Conservation (phyloP, 345 rosid species). For the Ailanthus altissimus region DNA sequence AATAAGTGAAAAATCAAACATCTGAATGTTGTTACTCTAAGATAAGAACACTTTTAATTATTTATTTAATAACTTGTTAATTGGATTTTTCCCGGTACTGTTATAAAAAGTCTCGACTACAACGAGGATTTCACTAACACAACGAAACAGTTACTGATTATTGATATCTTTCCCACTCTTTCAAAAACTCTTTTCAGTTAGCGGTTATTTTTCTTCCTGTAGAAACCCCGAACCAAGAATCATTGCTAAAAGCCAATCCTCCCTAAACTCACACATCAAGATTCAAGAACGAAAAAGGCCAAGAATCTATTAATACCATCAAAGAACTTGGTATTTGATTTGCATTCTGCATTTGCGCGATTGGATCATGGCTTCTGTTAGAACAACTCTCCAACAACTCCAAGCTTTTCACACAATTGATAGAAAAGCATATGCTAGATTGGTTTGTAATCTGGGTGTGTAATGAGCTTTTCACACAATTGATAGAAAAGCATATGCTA, state of each 20-base stretch:
- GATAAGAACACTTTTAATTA: no score
- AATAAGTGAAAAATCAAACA: no score
- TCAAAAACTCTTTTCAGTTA: not conserved
- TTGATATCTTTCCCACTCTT: not conserved
- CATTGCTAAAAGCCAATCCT: not conserved
- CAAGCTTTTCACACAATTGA: not conserved
- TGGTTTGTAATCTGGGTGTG: not conserved
- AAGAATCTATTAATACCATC: not conserved
- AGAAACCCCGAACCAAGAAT: not conserved
- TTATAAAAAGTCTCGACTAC: no score
- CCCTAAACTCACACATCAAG: no score
- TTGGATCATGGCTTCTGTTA: not conserved
- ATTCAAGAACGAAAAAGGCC: no score
- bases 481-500: not conserved
- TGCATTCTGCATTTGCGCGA: not conserved
- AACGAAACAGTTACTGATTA: not conserved
- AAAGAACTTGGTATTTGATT: not conserved
- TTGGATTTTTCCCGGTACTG: no score
- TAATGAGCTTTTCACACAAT: not conserved
- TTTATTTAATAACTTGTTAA: no score
- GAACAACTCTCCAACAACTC: not conserved
- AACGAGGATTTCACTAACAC: no score
- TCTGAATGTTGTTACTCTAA: no score
- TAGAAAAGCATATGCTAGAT: not conserved
- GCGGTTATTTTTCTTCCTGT: no score